Evolutionary conservation across 2,329 filamentous ascomycete species (phyloP), one percentile per base, ranked within the genome.

Genomic region (Rachicladosporium sp.): DNA sequence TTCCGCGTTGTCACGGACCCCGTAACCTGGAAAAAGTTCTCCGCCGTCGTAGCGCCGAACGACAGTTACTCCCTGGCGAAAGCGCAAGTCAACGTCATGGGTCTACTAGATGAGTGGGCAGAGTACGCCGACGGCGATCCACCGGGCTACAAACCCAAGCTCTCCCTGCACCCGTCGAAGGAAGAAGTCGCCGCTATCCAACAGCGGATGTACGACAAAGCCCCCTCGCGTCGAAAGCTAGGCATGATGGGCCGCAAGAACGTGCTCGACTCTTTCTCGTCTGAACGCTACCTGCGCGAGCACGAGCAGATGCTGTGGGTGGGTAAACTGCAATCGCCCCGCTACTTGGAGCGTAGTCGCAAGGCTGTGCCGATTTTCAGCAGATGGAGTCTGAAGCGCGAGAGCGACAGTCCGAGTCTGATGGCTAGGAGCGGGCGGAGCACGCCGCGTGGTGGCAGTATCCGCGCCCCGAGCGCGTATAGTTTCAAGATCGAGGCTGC

Each of bases 11-110:
- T 75, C n/a, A 75, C 70, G 0, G 69, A 74, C 45, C 69, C 67
- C 0, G 65, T 65, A 7, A 51, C 56, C 15, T 58, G 58, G 33
- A 59, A 60, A 40, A 61, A 67, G 19, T 80, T 74, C 59, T 75
- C 73, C 45, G 75, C 74, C 41, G 72, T 80, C 4, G 74, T 80
- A 2, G 71, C 76, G 9, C 76, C 76, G 2, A 80, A 80, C 48
- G 76, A 80, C 52, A 68, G 75, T 3, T 66, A 67, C 30, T 69
- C 71, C 4, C 63, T 80, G 1, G 76, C 76, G 1, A 64, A 70
- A 15, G 76, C 76, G 1, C 76, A 80, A 49, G 71, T 80, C 45
- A 71, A 71, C 41, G 67, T 80, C 47, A 64, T 80, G 9, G 73
- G 68, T 5, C 69, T 80, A 63, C 59, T 78, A 1, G 76, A 73